These are phyloP conservation scores for Hyphopichia pseudoburtonii DNA, from an alignment of 1,139 yeast genomes.

Conservation along the genomic window DNA sequence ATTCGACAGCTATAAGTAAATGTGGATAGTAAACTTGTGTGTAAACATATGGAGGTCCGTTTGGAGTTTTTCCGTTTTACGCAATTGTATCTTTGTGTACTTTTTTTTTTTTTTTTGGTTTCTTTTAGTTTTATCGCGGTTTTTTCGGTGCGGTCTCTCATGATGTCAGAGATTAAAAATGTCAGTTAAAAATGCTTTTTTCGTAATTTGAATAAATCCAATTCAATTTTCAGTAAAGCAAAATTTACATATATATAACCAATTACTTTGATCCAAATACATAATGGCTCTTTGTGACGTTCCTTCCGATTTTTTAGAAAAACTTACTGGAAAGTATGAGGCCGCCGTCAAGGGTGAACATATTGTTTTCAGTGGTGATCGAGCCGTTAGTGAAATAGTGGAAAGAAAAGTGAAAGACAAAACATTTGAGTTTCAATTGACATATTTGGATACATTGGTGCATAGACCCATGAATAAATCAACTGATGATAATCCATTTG, in stretches of 20 bases:
- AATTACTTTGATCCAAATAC: constrained; percentile 2
- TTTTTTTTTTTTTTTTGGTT: constrained; percentile 4
- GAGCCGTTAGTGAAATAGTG: constrained; percentile 22
- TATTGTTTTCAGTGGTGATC: constrained; percentile 32
- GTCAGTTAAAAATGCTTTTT: too few relatives aligned
- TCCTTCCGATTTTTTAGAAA: constrained; percentile 25
- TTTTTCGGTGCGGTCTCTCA: not conserved
- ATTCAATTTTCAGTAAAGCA: too few relatives aligned
- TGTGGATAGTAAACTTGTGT: too few relatives aligned
- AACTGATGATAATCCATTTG: constrained; percentile 65
- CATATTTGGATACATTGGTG: constrained; percentile 42
- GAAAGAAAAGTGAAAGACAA: constrained; percentile 19
- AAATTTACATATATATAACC: too few relatives aligned
- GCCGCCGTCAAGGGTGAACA: constrained; percentile 24
- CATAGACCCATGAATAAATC: constrained; percentile 56
- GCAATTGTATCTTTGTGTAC: constrained; percentile 11
- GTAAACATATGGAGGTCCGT: too few relatives aligned
- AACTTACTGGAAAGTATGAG: constrained; percentile 24
- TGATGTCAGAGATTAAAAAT: not conserved
- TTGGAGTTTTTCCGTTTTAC: too few relatives aligned
- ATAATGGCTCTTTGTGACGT: constrained; percentile 20
- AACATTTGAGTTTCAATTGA: constrained; percentile 27
- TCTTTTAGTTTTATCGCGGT: too few relatives aligned
- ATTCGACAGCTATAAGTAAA: too few relatives aligned
- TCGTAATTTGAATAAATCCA: too few relatives aligned